These are phyloP conservation scores for Chlamydomonas incerta DNA, from an alignment of 139 green algal species.

Conservation along the genomic window DNA sequence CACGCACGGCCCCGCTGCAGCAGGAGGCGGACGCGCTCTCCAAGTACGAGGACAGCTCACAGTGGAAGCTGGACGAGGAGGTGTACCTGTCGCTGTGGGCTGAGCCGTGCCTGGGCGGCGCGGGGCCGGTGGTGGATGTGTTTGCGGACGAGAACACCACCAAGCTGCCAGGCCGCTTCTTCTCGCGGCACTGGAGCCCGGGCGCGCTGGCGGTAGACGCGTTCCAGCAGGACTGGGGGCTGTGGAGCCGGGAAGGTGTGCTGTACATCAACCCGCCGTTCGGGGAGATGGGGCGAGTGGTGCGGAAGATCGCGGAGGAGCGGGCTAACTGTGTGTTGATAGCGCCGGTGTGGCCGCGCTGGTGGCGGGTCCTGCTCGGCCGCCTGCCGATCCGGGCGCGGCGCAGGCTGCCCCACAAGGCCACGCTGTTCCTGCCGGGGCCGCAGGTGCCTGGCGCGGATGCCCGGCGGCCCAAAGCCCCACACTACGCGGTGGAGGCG, in stretches of 20 bases:
- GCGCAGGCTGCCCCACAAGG: neutral
- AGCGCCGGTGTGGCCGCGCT: neutral
- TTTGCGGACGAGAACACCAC: neutral
- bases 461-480: neutral
- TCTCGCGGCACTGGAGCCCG: neutral
- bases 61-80: neutral
- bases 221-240: neutral
- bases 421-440: neutral
- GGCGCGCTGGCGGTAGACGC: neutral
- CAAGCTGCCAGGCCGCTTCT: slow-evolving; percentile 1
- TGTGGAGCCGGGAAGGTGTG: neutral
- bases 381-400: neutral
- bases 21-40: neutral
- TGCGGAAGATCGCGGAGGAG: slow-evolving; percentile 14
- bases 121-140: neutral
- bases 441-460: neutral
- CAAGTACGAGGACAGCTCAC: neutral
- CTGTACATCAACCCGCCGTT: slow-evolving; percentile 6
- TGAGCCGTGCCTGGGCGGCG: neutral
- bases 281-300: neutral
- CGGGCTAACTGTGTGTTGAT: slow-evolving; percentile 2
- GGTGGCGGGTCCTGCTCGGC: neutral
- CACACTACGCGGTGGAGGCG: neutral
- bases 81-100: neutral
- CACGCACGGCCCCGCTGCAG: neutral